Evolutionary conservation across 768 basidiomycete genomes (phyloP).

Genomic region (Boletus reticuloceps): DNA sequence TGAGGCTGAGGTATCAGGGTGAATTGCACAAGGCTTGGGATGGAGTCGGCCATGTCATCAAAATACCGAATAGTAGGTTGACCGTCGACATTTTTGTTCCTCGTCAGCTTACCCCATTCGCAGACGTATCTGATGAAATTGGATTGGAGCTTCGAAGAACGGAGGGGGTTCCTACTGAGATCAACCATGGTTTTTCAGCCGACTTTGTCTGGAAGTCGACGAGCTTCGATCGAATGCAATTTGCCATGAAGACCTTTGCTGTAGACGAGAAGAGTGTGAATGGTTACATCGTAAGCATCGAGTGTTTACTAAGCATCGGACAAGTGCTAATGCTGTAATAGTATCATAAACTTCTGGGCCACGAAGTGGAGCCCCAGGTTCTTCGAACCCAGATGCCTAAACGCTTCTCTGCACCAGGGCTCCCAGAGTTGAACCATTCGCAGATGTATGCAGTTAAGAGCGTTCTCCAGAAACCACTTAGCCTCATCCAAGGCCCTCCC

Average conservation of each 20-base stretch:
- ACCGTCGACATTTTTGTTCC: not conserved
- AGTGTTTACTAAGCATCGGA: not conserved
- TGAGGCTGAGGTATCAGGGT: slow-evolving; percentile 85
- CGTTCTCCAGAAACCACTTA: slow-evolving; percentile 95
- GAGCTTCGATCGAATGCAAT: slow-evolving; percentile 98
- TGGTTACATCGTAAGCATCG: slow-evolving; percentile 86
- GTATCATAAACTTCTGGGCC: slow-evolving; percentile 98
- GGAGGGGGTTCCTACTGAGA: slow-evolving; percentile 91
- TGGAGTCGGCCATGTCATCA: slow-evolving; percentile 96
- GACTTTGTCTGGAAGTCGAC: slow-evolving; percentile 99
- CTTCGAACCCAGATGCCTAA: slow-evolving; percentile 93
- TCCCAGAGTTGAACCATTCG: slow-evolving; percentile 98
- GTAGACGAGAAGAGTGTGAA: slow-evolving; percentile 99
- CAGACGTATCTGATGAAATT: slow-evolving; percentile 98
- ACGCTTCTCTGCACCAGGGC: slow-evolving; percentile 93
- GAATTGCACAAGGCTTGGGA: slow-evolving; percentile 95
- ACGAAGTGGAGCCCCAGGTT: slow-evolving; percentile 94
- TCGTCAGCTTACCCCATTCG: slow-evolving; percentile 8
- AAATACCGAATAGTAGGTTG: slow-evolving; percentile 93
- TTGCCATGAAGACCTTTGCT: slow-evolving; percentile 99
- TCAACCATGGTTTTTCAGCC: slow-evolving; percentile 93
- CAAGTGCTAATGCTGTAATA: slow-evolving; percentile 30
- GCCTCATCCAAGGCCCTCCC: slow-evolving; percentile 96
- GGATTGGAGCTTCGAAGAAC: slow-evolving; percentile 86
- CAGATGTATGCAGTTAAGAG: slow-evolving; percentile 99